Evolutionary conservation across 2,329 filamentous ascomycete genomes (phyloP), one percentile per base, ranked within the genome.

Genomic region (Alternaria ventricosa): DNA sequence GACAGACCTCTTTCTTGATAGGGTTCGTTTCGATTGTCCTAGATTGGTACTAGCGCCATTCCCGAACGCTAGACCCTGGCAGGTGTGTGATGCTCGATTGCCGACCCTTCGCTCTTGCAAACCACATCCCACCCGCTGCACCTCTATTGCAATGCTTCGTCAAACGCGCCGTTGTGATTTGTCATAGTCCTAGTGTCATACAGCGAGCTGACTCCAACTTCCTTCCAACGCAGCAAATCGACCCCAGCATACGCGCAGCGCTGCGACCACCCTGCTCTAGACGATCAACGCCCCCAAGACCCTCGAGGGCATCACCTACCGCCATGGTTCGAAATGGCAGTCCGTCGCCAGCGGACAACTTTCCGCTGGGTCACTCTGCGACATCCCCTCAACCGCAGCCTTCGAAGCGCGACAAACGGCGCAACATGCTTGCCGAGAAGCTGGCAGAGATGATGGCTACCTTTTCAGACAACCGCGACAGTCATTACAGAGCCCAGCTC

Each of bases 361-460:
- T 79, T 57, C 73, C 77, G 54, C 70, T 78, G 23, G 77, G 77
- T 53, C 78, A 78, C 44, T 76, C 74, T 51, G 77, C 79, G 45
- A 76, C 80, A 55, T 82, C 82, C 13, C 82, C 84, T 62, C 83
- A 82, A 62, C 80, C 81, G 33, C 83, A 82, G 61, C 84, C 87
- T 50, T 95, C 93, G 44, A 97, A 97, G 84, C 89, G 93, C 80
- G 95, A 98, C 82, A 96, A 96, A 81, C 90, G 94, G 77, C 90
- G 94, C 66, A 92, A 92, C 74, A 89, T 90, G 74, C 88, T 97
- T 65, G 88, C 90, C 70, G 94, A 97, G 65, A 90, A 92, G 67
- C 87, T 97, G 7, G 87, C 88, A 44, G 87, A 89, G 60, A 89
- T 97, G 80, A 89, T 90, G 58, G 88, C 91, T 57, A 89, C 90